Evolutionary conservation across 306 rosid species (phyloP).

Genomic region (Citrullus mucosospermus): DNA sequence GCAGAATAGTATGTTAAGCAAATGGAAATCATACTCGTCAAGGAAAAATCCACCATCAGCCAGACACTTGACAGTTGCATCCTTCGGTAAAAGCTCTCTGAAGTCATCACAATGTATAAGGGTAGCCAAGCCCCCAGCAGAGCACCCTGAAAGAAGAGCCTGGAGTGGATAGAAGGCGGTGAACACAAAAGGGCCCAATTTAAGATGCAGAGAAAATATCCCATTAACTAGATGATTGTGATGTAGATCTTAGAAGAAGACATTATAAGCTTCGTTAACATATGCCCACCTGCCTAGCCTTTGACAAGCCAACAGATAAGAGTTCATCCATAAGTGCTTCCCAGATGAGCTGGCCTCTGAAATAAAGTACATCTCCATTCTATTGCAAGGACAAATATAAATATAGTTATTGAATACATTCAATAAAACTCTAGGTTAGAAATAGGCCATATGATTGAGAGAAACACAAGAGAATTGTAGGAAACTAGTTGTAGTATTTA

Average conservation of each 20-base stretch:
- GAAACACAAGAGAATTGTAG: not conserved
- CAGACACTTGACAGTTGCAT: constrained; percentile 70
- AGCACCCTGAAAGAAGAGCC: constrained; percentile 98
- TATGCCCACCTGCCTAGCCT: constrained; percentile 55
- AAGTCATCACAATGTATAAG: constrained; percentile 90
- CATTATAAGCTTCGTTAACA: not conserved
- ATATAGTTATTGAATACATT: not conserved
- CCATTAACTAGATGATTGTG: not conserved
- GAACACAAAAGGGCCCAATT: not conserved
- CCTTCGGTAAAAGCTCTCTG: constrained; percentile 33
- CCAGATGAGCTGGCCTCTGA: constrained; percentile 96
- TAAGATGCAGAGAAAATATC: not conserved
- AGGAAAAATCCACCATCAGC: constrained; percentile 98
- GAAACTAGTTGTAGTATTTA: not conserved
- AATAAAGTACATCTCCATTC: constrained; percentile 43
- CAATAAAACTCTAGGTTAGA: not conserved
- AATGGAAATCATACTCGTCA: constrained; percentile 62
- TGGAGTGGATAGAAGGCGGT: constrained; percentile 18
- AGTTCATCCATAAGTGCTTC: constrained; percentile 72
- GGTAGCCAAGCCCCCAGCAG: constrained; percentile 95
- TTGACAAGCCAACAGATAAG: constrained; percentile 67
- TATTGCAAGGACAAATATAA: constrained; percentile 10
- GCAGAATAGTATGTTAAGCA: constrained; percentile 8
- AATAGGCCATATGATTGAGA: not conserved
- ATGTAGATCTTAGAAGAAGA: not conserved